Conservation (phyloP, 75 land plant species). For the Cupressus sempervirens region DNA sequence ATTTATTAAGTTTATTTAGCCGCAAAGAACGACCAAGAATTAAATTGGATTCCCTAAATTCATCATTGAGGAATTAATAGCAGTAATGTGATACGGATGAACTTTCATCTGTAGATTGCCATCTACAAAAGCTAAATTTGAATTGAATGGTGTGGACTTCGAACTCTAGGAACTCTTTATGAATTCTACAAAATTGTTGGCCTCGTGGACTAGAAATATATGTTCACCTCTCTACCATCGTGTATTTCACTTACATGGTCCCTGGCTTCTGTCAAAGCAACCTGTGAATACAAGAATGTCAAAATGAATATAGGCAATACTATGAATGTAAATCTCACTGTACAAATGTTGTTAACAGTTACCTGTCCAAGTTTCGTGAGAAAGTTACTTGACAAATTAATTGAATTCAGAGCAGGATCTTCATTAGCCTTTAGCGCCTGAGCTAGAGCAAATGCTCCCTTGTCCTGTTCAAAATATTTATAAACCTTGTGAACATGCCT, state of each 20-base stretch:
- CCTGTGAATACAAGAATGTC: constrained; percentile 36
- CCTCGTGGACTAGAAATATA: constrained; percentile 53
- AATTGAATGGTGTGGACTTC: not conserved
- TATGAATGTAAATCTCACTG: not conserved
- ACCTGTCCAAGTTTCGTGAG: constrained; percentile 99
- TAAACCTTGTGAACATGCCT: not conserved
- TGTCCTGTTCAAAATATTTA: constrained; percentile 49
- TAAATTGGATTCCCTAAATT: not conserved
- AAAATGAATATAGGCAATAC: not conserved
- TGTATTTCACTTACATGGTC: constrained; percentile 92
- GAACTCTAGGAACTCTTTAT: not conserved
- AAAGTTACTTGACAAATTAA: constrained; percentile 84
- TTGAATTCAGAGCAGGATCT: constrained; percentile 64
- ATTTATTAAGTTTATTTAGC: not conserved
- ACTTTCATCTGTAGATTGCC: not conserved
- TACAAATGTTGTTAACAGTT: not conserved
- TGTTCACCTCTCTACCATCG: constrained; percentile 81
- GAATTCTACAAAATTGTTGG: not conserved
- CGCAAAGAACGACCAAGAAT: not conserved
- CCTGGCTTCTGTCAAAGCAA: constrained; percentile 91
- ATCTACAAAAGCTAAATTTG: not conserved
- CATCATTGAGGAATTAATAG: not conserved
- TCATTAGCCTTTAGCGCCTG: constrained; percentile 95
- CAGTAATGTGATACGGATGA: not conserved
- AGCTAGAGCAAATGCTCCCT: constrained; percentile 94